phyloP scores from a whole-genome alignment of 352 stramenopile genomes.

The Phytopythium boreale region DNA sequence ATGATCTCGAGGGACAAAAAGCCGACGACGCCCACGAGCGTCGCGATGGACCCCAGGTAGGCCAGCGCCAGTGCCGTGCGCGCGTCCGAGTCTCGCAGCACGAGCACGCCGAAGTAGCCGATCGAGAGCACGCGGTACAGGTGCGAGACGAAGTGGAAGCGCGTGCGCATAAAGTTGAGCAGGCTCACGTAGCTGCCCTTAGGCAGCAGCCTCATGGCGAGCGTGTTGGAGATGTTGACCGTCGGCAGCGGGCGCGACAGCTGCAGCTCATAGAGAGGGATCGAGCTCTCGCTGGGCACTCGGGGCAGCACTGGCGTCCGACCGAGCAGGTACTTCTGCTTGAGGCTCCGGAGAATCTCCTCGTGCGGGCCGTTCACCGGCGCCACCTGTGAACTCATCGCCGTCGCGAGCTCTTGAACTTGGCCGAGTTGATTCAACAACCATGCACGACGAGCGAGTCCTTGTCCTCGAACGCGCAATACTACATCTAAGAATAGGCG shows the following conservation, averaged over 20 bases:
- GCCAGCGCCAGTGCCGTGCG: slow-evolving; percentile 13
- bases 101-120: slow-evolving; percentile 12
- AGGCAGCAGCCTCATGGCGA: neutral
- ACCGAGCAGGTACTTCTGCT: neutral
- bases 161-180: slow-evolving; percentile 4
- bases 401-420: too few species aligned
- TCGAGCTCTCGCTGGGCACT: neutral
- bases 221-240: slow-evolving; percentile 3
- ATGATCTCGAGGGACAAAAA: slow-evolving; percentile 29
- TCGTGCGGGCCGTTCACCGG: neutral
- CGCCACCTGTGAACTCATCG: neutral
- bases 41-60: slow-evolving; percentile 6
- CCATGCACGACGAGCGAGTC: neutral
- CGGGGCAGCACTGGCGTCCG: slow-evolving; percentile 1
- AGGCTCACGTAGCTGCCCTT: slow-evolving; percentile 1
- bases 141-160: slow-evolving; percentile 7
- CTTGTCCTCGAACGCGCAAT: neutral
- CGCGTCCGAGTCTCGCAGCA: neutral
- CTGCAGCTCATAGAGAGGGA: slow-evolving; percentile 3
- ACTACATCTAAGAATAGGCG: neutral
- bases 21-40: slow-evolving; percentile 11
- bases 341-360: neutral
- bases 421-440: neutral
- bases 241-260: slow-evolving; percentile 1
- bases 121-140: slow-evolving; percentile 12